Evolutionary conservation across 331 rosid genomes (phyloP).

Genomic region (Acacia concinna): DNA sequence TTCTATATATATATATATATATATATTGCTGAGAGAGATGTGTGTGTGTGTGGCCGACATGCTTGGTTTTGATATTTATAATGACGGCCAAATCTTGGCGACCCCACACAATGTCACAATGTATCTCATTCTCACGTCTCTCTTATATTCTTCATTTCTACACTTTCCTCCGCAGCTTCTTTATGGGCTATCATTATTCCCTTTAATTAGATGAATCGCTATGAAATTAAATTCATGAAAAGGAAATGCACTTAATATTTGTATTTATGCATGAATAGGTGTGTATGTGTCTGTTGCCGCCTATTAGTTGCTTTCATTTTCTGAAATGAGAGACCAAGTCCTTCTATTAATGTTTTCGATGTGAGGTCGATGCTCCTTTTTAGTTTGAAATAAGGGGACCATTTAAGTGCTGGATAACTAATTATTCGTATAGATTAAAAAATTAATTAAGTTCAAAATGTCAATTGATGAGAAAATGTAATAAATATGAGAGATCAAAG

Average conservation of each 20-base stretch:
- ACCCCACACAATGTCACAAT: not conserved
- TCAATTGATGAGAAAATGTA: too few species aligned
- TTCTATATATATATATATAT: not conserved
- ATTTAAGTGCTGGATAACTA: too few species aligned
- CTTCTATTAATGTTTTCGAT: too few species aligned
- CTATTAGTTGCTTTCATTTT: not conserved
- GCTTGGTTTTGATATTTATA: not conserved
- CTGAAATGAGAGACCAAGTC: not conserved
- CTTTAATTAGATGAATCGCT: not conserved
- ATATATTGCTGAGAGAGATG: not conserved
- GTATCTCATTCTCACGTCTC: not conserved
- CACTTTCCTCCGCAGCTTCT: not conserved
- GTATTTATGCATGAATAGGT: not conserved
- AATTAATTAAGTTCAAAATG: too few species aligned
- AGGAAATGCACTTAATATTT: not conserved
- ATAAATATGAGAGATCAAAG: too few species aligned
- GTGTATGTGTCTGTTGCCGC: not conserved
- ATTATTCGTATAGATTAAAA: too few species aligned
- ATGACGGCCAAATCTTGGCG: not conserved
- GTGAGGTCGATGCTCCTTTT: too few species aligned
- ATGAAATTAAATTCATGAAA: not conserved
- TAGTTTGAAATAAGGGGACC: too few species aligned
- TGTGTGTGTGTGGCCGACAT: constrained; percentile 4
- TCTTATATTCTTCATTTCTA: not conserved
- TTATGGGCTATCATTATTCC: not conserved